Percentiles rank a stretch among this genome's conserved stretches.
Evolutionary conservation across 1,139 yeast genomes (phyloP).

Genomic region (Williopsis jadinii): DNA sequence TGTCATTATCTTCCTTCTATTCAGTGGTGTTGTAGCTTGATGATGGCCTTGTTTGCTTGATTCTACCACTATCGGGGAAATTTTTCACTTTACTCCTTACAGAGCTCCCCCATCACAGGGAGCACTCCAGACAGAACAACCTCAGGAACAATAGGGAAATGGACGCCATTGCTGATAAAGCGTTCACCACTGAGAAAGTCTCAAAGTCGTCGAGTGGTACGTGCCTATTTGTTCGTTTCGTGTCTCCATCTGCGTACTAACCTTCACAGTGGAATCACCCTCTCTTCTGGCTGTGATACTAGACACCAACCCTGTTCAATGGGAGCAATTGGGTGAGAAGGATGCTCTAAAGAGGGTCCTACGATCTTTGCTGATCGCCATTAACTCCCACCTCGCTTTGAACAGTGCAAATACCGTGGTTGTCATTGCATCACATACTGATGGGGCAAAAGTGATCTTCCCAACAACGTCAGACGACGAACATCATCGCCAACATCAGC

Average conservation of each 20-base stretch:
- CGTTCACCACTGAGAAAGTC: constrained; percentile 41
- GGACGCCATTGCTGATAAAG: constrained; percentile 73
- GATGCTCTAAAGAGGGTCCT: constrained; percentile 30
- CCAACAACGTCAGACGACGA: constrained; percentile 35
- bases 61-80: too few relatives aligned
- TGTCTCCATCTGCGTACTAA: background rate
- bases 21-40: background rate
- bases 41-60: too few relatives aligned
- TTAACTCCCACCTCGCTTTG: constrained; percentile 82
- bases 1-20: constrained; percentile 1
- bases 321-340: constrained; percentile 26
- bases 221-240: constrained; percentile 13
- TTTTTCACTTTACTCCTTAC: background rate
- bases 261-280: constrained; percentile 57
- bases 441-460: constrained; percentile 64
- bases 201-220: constrained; percentile 7
- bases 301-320: constrained; percentile 66
- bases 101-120: background rate
- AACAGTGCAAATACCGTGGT: constrained; percentile 84
- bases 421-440: constrained; percentile 69
- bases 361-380: constrained; percentile 56
- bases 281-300: constrained; percentile 72
- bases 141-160: constrained; percentile 26
- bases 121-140: background rate
- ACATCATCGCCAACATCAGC: background rate